A percentile compares a stretch with the other conserved stretches of the same genome.
Conservation (phyloP, 2,329 filamentous ascomycete genomes). For the Sodiomyces alkalinus region DNA sequence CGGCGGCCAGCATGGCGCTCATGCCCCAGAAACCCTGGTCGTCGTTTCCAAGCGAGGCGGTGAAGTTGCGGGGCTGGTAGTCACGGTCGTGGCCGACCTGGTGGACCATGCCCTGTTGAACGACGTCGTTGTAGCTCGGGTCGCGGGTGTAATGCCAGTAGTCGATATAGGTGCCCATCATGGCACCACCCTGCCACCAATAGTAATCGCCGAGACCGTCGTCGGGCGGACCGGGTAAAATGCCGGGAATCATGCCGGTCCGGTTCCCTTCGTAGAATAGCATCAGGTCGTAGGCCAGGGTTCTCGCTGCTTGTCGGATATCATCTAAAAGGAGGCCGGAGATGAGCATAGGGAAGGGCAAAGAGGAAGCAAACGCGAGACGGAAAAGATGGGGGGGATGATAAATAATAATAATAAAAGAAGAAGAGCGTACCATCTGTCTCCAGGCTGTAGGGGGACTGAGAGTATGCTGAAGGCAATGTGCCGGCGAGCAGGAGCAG, state of each 20-base stretch:
- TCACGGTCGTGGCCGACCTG: conserved; percentile 41
- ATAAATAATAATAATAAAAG: no score
- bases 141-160: conserved; percentile 58
- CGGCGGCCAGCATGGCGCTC: conserved; percentile 51
- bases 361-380: not conserved
- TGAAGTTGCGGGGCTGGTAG: conserved; percentile 46
- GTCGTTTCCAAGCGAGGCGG: conserved; percentile 45
- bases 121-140: conserved; percentile 41
- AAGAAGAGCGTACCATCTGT: not conserved
- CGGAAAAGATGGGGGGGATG: no score
- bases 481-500: conserved; percentile 2
- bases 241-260: conserved; percentile 37
- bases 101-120: conserved; percentile 39
- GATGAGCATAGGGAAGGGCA: not conserved
- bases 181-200: conserved; percentile 59
- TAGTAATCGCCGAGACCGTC: conserved; percentile 40
- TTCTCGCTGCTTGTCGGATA: conserved; percentile 28
- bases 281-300: conserved; percentile 34
- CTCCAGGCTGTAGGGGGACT: conserved; percentile 5
- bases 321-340: conserved; percentile 18
- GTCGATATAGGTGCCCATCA: conserved; percentile 55
- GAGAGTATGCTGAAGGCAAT: no score
- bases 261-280: conserved; percentile 34
- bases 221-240: conserved; percentile 38
- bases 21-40: conserved; percentile 60